These are phyloP conservation scores for Lentinus brumalis DNA, from an alignment of 768 basidiomycete genomes.

Conservation along the genomic window DNA sequence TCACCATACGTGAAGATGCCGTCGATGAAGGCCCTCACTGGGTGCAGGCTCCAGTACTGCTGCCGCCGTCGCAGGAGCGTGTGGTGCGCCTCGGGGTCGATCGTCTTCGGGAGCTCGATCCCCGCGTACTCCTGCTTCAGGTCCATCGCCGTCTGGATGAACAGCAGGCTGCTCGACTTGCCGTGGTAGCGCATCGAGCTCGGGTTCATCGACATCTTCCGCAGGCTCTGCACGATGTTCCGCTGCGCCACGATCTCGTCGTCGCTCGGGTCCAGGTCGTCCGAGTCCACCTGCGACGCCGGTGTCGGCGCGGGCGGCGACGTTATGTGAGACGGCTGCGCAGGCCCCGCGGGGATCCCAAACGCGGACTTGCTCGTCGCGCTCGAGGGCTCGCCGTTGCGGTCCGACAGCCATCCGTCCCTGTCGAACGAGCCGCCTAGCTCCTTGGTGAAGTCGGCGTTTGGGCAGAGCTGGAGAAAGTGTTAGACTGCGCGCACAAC, in stretches of 20 bases:
- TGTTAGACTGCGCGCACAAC: neutral
- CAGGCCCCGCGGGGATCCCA: slow-evolving; percentile 22
- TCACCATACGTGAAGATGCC: slow-evolving; percentile 1
- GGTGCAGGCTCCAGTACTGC: slow-evolving; percentile 52
- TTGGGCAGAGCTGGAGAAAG: slow-evolving; percentile 58
- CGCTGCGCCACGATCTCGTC: slow-evolving; percentile 27
- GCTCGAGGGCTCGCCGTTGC: slow-evolving; percentile 21
- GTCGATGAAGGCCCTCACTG: slow-evolving; percentile 19
- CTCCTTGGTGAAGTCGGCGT: slow-evolving; percentile 61
- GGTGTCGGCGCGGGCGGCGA: slow-evolving; percentile 18
- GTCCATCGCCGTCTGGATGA: slow-evolving; percentile 44
- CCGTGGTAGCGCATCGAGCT: slow-evolving; percentile 40
- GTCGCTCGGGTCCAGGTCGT: slow-evolving; percentile 33
- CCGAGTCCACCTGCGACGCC: slow-evolving; percentile 21
- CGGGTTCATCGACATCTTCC: slow-evolving; percentile 31
- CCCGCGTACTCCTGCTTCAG: slow-evolving; percentile 40
- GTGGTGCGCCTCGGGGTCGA: slow-evolving; percentile 13
- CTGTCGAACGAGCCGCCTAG: slow-evolving; percentile 49
- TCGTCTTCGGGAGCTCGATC: slow-evolving; percentile 11
- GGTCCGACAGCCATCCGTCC: slow-evolving; percentile 35
- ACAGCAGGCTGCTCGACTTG: slow-evolving; percentile 44
- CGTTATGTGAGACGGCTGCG: slow-evolving; percentile 15
- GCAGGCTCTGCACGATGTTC: slow-evolving; percentile 33
- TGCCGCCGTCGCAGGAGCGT: slow-evolving; percentile 37
- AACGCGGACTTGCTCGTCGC: slow-evolving; percentile 1